Percentiles rank a stretch among this genome's conserved stretches.
These are phyloP conservation scores for Auxenochlorella pyrenoidosa DNA, from an alignment of 139 green algal genomes.

Conservation along the genomic window DNA sequence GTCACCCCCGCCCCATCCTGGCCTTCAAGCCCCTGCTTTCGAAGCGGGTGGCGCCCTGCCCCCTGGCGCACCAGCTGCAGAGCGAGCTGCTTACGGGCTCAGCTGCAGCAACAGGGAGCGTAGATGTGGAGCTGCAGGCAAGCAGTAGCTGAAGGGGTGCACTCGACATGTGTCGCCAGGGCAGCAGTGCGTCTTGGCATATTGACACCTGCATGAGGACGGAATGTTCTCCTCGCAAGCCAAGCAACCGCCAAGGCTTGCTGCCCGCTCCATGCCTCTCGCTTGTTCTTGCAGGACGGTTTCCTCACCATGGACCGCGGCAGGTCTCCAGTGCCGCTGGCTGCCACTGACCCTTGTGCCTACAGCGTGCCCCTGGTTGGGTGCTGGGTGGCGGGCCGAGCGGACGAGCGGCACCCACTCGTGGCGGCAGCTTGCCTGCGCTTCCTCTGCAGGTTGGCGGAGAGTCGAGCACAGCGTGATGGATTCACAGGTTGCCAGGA, in stretches of 20 bases:
- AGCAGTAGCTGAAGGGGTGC: not conserved
- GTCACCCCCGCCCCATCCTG: slow-evolving; percentile 4
- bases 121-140: not conserved
- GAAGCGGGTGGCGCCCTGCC: slow-evolving; percentile 28
- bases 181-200: no score
- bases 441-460: slow-evolving; percentile 18
- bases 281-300: slow-evolving; percentile 15
- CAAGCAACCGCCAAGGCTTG: not conserved
- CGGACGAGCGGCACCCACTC: slow-evolving; percentile 22
- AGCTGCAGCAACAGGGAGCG: no score
- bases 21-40: slow-evolving; percentile 29
- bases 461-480: no score
- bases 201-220: not conserved
- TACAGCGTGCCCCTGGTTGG: slow-evolving; percentile 32
- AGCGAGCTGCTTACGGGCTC: not conserved
- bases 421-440: slow-evolving; percentile 38
- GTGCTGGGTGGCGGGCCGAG: slow-evolving; percentile 36
- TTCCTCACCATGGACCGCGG: slow-evolving; percentile 47
- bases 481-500: not conserved
- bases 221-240: not conserved
- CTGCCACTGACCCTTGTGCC: slow-evolving; percentile 17
- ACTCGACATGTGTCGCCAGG: not conserved
- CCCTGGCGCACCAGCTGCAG: slow-evolving; percentile 23
- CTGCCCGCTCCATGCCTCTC: not conserved
- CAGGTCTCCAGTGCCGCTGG: slow-evolving; percentile 35